Evolutionary conservation across 768 basidiomycete genomes (phyloP), one percentile per base, ranked within the genome.

Genomic region (Leccinum boreale): DNA sequence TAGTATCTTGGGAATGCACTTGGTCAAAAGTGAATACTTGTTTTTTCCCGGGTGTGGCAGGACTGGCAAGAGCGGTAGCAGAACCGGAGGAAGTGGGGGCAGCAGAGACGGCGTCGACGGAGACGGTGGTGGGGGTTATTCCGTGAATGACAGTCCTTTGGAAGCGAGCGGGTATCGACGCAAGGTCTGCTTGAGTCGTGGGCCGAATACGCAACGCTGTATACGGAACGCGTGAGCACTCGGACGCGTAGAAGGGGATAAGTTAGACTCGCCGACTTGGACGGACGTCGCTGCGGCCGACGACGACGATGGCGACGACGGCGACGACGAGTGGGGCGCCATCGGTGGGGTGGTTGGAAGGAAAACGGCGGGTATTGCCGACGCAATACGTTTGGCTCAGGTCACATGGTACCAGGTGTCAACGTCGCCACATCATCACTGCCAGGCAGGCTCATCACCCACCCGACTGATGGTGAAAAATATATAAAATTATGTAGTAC

Each of bases 1-100:
- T 89, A 35, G 90, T 85, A 28, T 84, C 78, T n/a, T 91, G 94
- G 3, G 85, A 81, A 68, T 97, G 87, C 46, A 99, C 96, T 63
- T 94, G 90, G 79, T 99, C 97, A 71, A 96, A 99, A 52, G 85
- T 85, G 73, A 97, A 99, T 55, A 78, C 71, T 67, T 94, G 89
- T 72, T 90, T 92, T 80, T 93, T 94, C 57, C 79, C 77, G 47
- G 77, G 78, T 29, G 81, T 73, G 60, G 77, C 74, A 45, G 75
- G 77, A 19, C 84, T 71, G 24, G 81, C 75, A 15, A 75, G 71
- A n/a, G 78, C 69, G 45, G 80, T 74, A 47, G 81, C 73, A 56
- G 83, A 77, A 46, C 84, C 81, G 39, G 85, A 70, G 23, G 79
- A 71, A 49, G 81, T 67, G 39, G 82, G 77, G 48, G 80, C 71